phyloP scores from a whole-genome alignment of 352 stramenopile genomes.

The Pythium folliculosum region DNA sequence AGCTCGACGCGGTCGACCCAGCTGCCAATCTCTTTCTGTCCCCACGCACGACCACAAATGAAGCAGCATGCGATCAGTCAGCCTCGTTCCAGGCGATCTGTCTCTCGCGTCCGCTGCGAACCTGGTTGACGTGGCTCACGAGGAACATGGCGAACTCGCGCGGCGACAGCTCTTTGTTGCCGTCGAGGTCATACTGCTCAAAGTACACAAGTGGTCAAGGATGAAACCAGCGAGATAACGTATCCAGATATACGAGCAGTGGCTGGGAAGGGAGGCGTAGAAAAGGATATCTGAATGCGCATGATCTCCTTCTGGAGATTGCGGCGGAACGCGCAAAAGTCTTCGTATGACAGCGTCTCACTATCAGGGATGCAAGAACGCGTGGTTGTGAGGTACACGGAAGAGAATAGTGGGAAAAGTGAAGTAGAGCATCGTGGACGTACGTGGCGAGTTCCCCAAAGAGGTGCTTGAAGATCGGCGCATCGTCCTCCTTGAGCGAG shows the following conservation, averaged over 20 bases:
- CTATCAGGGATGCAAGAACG: constrained; percentile 19
- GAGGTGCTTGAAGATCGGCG: constrained; percentile 83
- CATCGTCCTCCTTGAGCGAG: constrained; percentile 72
- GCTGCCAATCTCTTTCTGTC: constrained; percentile 66
- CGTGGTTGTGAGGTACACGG: background rate
- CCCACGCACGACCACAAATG: background rate
- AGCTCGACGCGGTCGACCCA: constrained; percentile 85
- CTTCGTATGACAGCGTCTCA: constrained; percentile 80
- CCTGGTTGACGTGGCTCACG: constrained; percentile 83
- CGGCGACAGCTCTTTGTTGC: constrained; percentile 75
- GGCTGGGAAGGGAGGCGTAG: background rate
- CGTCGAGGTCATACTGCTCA: constrained; percentile 88
- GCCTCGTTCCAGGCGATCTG: background rate
- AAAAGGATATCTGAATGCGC: constrained; percentile 90
- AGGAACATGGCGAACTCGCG: constrained; percentile 89
- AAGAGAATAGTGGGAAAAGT: background rate
- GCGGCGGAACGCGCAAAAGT: constrained; percentile 74
- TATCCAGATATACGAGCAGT: background rate
- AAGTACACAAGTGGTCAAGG: constrained; percentile 55
- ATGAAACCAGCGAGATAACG: constrained; percentile 39
- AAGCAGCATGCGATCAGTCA: background rate
- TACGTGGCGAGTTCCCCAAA: constrained; percentile 82
- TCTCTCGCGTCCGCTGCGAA: constrained; percentile 1
- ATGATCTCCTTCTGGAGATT: constrained; percentile 83
- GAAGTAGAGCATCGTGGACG: constrained; percentile 1